Percentiles rank a stretch among this genome's conserved stretches.
phyloP scores from a whole-genome alignment of 2,329 filamentous ascomycete species.

The Dactylella cylindrospora region DNA sequence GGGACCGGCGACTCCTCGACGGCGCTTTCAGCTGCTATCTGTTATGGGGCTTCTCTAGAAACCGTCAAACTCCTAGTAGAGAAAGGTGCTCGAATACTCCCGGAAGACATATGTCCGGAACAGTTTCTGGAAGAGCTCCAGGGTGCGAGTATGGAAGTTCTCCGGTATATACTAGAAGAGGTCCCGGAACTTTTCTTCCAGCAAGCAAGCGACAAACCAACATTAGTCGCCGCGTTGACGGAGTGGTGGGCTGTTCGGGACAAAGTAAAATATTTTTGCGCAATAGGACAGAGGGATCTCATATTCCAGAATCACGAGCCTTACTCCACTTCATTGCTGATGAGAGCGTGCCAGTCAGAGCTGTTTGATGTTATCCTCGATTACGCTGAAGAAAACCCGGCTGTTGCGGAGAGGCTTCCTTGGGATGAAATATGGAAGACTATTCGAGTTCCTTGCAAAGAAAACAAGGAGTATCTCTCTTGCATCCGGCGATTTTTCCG shows the following conservation, averaged over 20 bases:
- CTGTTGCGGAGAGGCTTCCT: neutral
- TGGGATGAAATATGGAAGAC: conserved; percentile 25
- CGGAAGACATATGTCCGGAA: neutral
- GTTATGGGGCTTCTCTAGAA: neutral
- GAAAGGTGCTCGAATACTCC: neutral
- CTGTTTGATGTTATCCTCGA: neutral
- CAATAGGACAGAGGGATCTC: neutral
- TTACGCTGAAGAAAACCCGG: neutral
- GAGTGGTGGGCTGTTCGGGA: no score
- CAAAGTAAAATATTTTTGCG: no score
- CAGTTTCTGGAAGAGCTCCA: conserved; percentile 7
- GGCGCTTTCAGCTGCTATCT: conserved; percentile 11
- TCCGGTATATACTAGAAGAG: neutral
- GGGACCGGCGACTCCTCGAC: conserved; percentile 10
- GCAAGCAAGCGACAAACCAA: no score
- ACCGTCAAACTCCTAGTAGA: neutral
- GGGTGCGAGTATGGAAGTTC: neutral
- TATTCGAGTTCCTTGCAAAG: neutral
- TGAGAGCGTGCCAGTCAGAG: neutral
- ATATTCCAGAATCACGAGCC: conserved; percentile 6
- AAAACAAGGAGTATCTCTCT: neutral
- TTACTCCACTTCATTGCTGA: neutral
- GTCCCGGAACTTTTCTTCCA: conserved; percentile 2
- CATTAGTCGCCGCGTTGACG: no score
- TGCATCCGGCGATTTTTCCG: neutral